phyloP scores from a whole-genome alignment of 2,329 filamentous ascomycete genomes.

The Cytospora mali region DNA sequence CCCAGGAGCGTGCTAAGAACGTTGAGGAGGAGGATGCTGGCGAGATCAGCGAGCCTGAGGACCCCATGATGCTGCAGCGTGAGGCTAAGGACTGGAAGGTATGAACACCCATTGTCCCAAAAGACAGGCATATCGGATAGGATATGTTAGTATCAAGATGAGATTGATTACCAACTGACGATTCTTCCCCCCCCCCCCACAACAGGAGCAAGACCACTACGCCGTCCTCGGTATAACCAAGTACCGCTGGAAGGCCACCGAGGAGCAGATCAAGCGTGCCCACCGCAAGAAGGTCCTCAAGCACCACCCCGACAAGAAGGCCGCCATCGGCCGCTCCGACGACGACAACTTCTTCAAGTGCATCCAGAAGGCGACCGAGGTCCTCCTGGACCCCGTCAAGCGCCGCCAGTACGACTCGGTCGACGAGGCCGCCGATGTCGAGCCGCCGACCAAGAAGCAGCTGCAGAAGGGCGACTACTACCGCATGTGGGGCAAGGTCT shows the following conservation, averaged over 20 bases:
- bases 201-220: conserved; percentile 92
- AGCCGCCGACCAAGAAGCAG: conserved; percentile 92
- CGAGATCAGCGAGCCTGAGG: conserved; percentile 92
- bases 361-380: conserved; percentile 96
- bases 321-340: conserved; percentile 81
- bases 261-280: conserved; percentile 98
- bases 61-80: conserved; percentile 85
- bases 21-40: conserved; percentile 87
- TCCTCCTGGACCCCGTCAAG: conserved; percentile 88
- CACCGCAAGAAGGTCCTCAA: conserved; percentile 99
- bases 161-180: too few species aligned
- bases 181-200: too few species aligned
- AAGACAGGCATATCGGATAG: not conserved
- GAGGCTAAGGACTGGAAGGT: conserved; percentile 99
- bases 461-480: conserved; percentile 74
- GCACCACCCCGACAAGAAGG: conserved; percentile 99
- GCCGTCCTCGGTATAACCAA: conserved; percentile 91
- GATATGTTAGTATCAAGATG: too few species aligned
- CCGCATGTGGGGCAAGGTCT: conserved; percentile 90
- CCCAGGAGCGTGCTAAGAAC: conserved; percentile 92
- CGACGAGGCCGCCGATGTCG: conserved; percentile 89
- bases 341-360: conserved; percentile 99
- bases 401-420: conserved; percentile 96
- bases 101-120: conserved; percentile 34
- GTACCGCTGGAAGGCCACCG: conserved; percentile 89